A percentile compares a stretch with the other conserved stretches of the same genome.
phyloP scores from a whole-genome alignment of 1,284 basidiomycete species.

The Coniferiporia sulphurascens region DNA sequence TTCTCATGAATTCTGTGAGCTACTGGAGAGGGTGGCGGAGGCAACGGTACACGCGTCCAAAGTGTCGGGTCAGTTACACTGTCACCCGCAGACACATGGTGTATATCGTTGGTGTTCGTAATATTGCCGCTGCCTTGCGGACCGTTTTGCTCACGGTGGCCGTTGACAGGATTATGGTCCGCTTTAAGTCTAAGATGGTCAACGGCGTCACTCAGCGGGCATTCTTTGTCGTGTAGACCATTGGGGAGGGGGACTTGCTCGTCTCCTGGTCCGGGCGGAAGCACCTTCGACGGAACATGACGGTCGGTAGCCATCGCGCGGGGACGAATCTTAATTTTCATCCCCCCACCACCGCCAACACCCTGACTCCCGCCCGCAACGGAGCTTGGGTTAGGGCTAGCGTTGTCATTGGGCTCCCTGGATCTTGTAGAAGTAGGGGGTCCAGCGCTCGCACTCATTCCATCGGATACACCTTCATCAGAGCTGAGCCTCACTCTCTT shows the following conservation, averaged over 20 bases:
- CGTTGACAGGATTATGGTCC: not conserved
- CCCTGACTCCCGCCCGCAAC: not conserved
- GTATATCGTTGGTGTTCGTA: constrained; percentile 18
- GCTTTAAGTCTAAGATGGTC: not conserved
- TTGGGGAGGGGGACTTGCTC: not conserved
- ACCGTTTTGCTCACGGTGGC: not conserved
- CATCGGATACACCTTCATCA: not conserved
- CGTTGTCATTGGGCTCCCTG: not conserved
- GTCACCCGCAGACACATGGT: not conserved
- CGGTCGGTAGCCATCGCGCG: not conserved
- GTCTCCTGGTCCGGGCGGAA: constrained; percentile 7
- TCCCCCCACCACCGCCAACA: not conserved
- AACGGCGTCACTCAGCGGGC: not conserved
- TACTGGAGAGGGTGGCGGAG: constrained; percentile 10
- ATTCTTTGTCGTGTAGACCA: not conserved
- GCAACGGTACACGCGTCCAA: constrained; percentile 15
- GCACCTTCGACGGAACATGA: not conserved
- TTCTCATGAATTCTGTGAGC: not conserved
- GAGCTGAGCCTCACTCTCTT: constrained; percentile 5
- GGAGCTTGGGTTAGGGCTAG: not conserved
- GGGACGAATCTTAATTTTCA: constrained; percentile 11
- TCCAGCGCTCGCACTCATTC: not conserved
- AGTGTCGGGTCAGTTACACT: constrained; percentile 9
- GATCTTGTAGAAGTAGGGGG: not conserved
- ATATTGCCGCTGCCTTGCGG: constrained; percentile 16